A percentile compares a stretch with the other conserved stretches of the same genome.
Conservation (phyloP, 306 rosid species). For the Begonia masoniana region DNA sequence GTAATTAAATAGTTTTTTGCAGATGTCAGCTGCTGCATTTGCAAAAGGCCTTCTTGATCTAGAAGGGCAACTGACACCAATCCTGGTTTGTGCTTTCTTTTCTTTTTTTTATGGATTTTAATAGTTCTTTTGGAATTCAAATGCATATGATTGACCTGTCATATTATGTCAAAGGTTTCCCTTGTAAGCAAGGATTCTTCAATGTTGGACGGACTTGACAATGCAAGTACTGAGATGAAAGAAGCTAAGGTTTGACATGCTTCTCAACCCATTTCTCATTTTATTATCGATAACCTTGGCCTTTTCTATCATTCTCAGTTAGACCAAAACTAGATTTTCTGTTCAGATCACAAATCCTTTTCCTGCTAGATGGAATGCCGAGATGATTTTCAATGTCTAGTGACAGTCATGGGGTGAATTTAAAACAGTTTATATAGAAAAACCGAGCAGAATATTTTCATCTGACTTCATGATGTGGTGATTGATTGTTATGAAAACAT, state of each 20-base stretch:
- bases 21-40: conserved; percentile 99
- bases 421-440: no score
- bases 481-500: no score
- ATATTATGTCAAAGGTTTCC: conserved; percentile 53
- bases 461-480: no score
- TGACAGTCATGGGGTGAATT: no score
- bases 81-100: conserved; percentile 54
- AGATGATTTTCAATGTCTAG: no score
- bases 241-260: conserved; percentile 61
- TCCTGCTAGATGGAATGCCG: no score
- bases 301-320: no score
- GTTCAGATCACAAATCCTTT: no score
- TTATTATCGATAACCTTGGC: no score
- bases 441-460: no score
- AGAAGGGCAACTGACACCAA: conserved; percentile 93
- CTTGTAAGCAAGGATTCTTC: conserved; percentile 98
- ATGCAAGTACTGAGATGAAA: conserved; percentile 88
- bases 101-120: background rate
- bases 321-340: no score
- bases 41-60: conserved; percentile 99
- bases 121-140: conserved; percentile 11
- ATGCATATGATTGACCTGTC: conserved; percentile 19
- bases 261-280: background rate
- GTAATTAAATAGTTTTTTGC: conserved; percentile 20
- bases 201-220: conserved; percentile 99